These are phyloP conservation scores for Xanthoparmelia taractica DNA, from an alignment of 495 filamentous ascomycete species.

Conservation along the genomic window DNA sequence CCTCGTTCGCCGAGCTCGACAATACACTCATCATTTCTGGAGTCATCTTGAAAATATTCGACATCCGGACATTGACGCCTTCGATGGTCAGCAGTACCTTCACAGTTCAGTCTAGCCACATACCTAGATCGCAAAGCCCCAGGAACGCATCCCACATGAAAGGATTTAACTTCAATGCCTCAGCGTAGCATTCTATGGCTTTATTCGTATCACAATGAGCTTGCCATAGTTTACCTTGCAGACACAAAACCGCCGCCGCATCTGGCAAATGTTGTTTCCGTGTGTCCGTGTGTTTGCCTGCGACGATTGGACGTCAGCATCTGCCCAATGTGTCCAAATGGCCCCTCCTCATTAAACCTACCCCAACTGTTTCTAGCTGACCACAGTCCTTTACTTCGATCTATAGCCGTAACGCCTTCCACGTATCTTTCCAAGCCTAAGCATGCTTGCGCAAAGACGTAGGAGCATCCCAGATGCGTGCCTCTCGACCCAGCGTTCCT, in stretches of 20 bases:
- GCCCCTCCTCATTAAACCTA: slow-evolving; percentile 30
- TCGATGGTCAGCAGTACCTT: slow-evolving; percentile 33
- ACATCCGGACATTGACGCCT: slow-evolving; percentile 67
- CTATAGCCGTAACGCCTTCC: slow-evolving; percentile 73
- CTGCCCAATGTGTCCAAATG: background rate
- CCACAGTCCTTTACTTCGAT: slow-evolving; percentile 66
- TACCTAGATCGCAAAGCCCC: slow-evolving; percentile 64
- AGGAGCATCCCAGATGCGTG: slow-evolving; percentile 76
- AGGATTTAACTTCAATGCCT: slow-evolving; percentile 80
- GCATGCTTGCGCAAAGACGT: slow-evolving; percentile 84
- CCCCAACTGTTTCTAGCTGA: slow-evolving; percentile 62
- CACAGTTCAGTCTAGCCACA: slow-evolving; percentile 23
- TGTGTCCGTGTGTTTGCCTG: slow-evolving; percentile 58
- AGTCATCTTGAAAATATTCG: slow-evolving; percentile 78
- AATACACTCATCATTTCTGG: slow-evolving; percentile 53
- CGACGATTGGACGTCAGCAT: slow-evolving; percentile 3
- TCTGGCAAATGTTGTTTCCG: slow-evolving; percentile 65
- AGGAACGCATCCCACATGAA: slow-evolving; percentile 98
- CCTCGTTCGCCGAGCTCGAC: slow-evolving; percentile 34
- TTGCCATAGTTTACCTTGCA: slow-evolving; percentile 81
- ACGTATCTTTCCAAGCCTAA: slow-evolving; percentile 66
- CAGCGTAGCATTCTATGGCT: slow-evolving; percentile 75
- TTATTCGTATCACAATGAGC: slow-evolving; percentile 72
- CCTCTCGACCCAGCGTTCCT: slow-evolving; percentile 55
- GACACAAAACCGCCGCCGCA: slow-evolving; percentile 66